Conservation (phyloP, 2,329 filamentous ascomycete species). For the Esteya vermicola region DNA sequence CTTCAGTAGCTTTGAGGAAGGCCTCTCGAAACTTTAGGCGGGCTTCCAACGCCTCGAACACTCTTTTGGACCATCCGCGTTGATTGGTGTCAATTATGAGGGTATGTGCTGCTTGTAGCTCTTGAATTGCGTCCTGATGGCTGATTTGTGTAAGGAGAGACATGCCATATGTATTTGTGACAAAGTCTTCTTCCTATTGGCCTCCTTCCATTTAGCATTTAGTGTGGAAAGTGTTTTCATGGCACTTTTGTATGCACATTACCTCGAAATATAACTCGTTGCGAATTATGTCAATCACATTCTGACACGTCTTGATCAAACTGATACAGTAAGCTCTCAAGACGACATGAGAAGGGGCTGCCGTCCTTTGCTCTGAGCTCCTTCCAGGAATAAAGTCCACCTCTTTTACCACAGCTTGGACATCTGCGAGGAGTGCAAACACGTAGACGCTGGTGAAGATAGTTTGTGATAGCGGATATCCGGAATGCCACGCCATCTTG, state of each 20-base stretch:
- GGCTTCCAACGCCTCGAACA: conserved; percentile 41
- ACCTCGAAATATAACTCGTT: conserved; percentile 88
- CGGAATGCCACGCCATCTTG: conserved; percentile 90
- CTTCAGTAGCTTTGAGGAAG: conserved; percentile 42
- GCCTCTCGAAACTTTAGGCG: conserved; percentile 53
- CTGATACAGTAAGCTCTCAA: conserved; percentile 78
- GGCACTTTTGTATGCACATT: conserved; percentile 11
- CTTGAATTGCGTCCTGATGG: conserved; percentile 36
- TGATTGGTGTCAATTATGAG: conserved; percentile 27
- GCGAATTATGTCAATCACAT: conserved; percentile 63
- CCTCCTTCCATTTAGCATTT: no score
- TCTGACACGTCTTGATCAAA: conserved; percentile 68
- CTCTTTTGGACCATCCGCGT: conserved; percentile 23
- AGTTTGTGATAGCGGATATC: conserved; percentile 91
- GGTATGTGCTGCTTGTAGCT: conserved; percentile 39
- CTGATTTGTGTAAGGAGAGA: conserved; percentile 55
- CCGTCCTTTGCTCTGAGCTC: conserved; percentile 24
- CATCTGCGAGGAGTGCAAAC: conserved; percentile 64
- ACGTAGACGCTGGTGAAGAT: conserved; percentile 87
- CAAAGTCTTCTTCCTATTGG: conserved; percentile 89
- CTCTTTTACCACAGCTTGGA: conserved; percentile 47
- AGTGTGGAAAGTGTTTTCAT: no score
- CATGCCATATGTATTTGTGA: conserved; percentile 78
- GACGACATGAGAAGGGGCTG: conserved; percentile 30
- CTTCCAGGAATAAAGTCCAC: conserved; percentile 43